Evolutionary conservation across 2,329 filamentous ascomycete genomes (phyloP).

Genomic region (Paecilomyces niveus): DNA sequence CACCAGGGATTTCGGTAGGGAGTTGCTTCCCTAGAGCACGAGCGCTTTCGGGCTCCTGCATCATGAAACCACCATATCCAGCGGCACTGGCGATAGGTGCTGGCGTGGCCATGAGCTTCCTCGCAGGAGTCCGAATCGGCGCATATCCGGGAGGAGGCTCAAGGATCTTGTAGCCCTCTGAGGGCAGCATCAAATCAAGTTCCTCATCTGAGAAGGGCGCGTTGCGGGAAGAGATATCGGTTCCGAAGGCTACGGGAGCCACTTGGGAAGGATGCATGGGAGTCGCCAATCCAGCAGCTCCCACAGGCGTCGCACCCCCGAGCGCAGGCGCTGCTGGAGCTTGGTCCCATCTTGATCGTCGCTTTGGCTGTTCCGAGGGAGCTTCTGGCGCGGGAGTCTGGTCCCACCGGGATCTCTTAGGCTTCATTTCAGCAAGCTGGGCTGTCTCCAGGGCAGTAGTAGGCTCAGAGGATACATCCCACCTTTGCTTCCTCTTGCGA

Average conservation of each 20-base stretch:
- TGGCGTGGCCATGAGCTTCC: constrained; percentile 68
- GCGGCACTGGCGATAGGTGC: constrained; percentile 55
- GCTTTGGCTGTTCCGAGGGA: constrained; percentile 54
- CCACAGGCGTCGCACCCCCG: constrained; percentile 62
- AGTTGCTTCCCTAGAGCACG: constrained; percentile 81
- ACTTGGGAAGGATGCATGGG: constrained; percentile 66
- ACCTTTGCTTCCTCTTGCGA: constrained; percentile 87
- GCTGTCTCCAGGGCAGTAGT: constrained; percentile 45
- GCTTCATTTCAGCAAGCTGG: constrained; percentile 50
- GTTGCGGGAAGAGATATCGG: constrained; percentile 72
- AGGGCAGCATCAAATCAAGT: constrained; percentile 81
- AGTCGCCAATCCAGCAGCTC: constrained; percentile 66
- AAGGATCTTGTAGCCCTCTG: constrained; percentile 86
- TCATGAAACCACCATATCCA: constrained; percentile 76
- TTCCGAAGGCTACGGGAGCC: constrained; percentile 62
- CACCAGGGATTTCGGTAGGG: constrained; percentile 89
- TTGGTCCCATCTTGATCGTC: constrained; percentile 86
- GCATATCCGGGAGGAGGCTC: constrained; percentile 88
- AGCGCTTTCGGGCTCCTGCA: constrained; percentile 86
- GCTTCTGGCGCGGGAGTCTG: constrained; percentile 60
- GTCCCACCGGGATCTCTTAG: constrained; percentile 82
- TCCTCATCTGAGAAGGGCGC: constrained; percentile 86
- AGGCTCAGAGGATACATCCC: constrained; percentile 68
- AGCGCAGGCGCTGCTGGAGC: constrained; percentile 70
- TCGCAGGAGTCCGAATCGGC: constrained; percentile 67